Percentiles rank a stretch among this genome's conserved stretches.
Evolutionary conservation across 108 stramenopile genomes (phyloP).

Genomic region (Parietichytrium sp.): DNA sequence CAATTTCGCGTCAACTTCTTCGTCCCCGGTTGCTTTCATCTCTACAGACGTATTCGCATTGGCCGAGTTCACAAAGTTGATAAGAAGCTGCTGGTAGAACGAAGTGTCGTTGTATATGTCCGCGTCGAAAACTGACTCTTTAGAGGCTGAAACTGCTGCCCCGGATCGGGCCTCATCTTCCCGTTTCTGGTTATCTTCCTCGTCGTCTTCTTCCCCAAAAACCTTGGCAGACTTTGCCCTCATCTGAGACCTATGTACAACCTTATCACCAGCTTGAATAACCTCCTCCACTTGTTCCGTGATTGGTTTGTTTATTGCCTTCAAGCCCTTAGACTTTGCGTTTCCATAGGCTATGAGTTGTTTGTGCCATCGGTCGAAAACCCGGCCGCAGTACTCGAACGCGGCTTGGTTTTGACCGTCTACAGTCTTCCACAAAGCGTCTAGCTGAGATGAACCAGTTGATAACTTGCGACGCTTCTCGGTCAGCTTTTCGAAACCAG

Average conservation of each 20-base stretch:
- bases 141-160: not conserved
- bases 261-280: not conserved
- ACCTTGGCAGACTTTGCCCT: not conserved
- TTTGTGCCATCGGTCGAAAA: no score
- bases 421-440: no score
- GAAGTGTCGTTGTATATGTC: slow-evolving; percentile 34
- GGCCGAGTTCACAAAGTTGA: slow-evolving; percentile 34
- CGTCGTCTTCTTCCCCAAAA: not conserved
- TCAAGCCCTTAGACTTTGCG: not conserved
- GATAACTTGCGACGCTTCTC: no score
- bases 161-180: not conserved
- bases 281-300: slow-evolving; percentile 5
- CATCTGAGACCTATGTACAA: not conserved
- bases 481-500: no score
- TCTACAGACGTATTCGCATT: not conserved
- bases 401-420: no score
- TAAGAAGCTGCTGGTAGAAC: slow-evolving; percentile 19
- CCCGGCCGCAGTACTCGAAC: no score
- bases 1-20: not conserved
- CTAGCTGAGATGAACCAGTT: no score
- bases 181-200: not conserved
- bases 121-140: not conserved
- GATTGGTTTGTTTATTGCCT: slow-evolving; percentile 8
- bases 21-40: not conserved
- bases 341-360: no score